These are phyloP conservation scores for Ophiostoma sp. DNA, from an alignment of 2,329 filamentous ascomycete species.

Conservation along the genomic window DNA sequence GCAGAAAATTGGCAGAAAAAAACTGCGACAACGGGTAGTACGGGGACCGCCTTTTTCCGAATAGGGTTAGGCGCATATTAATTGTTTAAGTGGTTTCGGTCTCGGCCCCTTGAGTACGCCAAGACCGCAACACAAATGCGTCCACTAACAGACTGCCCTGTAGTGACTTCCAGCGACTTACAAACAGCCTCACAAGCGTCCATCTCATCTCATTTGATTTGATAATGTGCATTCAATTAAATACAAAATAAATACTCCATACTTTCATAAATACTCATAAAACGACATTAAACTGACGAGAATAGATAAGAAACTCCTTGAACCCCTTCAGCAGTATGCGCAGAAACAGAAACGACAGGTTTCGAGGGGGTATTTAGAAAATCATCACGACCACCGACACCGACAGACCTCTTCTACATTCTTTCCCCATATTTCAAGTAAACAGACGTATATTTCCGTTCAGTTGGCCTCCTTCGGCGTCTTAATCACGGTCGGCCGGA, in stretches of 20 bases:
- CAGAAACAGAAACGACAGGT: not conserved
- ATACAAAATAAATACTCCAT: not conserved
- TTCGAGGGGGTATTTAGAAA: not conserved
- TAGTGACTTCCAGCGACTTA: not conserved
- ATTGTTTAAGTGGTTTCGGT: not conserved
- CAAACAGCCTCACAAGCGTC: not conserved
- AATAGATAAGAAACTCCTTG: not conserved
- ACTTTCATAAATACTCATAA: not conserved
- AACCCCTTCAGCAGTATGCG: not conserved
- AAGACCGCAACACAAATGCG: not conserved
- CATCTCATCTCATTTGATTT: not conserved
- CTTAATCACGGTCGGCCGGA: constrained; percentile 37
- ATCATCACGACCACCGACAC: not conserved
- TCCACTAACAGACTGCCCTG: not conserved
- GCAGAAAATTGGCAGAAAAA: not conserved
- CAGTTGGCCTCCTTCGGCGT: not conserved
- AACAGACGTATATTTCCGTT: not conserved
- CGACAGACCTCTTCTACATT: not conserved
- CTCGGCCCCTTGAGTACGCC: not conserved
- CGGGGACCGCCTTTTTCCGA: not conserved
- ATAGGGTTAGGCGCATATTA: not conserved
- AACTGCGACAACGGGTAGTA: not conserved
- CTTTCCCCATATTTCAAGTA: not conserved
- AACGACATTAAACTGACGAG: not conserved
- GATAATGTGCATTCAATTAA: not conserved